Conservation (phyloP, 148 eudicot species). For the Simmondsia chinensis region DNA sequence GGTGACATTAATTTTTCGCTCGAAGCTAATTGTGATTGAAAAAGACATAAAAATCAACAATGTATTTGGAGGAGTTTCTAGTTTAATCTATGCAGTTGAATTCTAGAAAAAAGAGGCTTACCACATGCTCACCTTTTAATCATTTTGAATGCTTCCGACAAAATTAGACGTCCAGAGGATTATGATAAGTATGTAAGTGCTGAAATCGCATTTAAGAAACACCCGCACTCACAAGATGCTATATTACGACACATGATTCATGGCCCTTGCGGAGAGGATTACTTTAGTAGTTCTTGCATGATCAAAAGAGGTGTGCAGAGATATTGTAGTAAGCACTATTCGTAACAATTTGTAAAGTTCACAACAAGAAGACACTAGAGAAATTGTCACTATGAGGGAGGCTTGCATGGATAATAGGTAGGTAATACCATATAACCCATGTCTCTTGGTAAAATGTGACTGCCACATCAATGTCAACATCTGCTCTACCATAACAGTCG, state of each 20-base stretch:
- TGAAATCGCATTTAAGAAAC: not conserved
- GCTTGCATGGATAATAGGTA: slow-evolving; percentile 9
- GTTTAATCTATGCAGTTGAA: slow-evolving; percentile 10
- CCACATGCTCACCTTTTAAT: slow-evolving; percentile 14
- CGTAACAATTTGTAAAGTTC: not conserved
- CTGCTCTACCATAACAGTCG: slow-evolving; percentile 6
- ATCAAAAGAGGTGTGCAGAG: not conserved
- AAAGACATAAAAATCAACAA: not conserved
- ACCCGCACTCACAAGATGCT: not conserved
- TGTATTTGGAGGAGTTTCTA: slow-evolving; percentile 7
- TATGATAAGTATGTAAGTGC: slow-evolving; percentile 9
- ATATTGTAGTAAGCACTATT: slow-evolving; percentile 12
- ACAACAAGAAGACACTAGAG: slow-evolving; percentile 2
- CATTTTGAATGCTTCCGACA: not conserved
- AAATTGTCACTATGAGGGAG: not conserved
- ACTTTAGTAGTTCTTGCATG: slow-evolving; percentile 9
- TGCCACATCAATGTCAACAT: slow-evolving; percentile 21
- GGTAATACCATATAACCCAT: slow-evolving; percentile 21
- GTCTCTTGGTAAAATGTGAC: slow-evolving; percentile 5
- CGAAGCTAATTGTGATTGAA: slow-evolving; percentile 9
- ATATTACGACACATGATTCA: slow-evolving; percentile 32
- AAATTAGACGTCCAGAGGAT: not conserved
- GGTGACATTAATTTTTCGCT: slow-evolving; percentile 1
- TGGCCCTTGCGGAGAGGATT: slow-evolving; percentile 23
- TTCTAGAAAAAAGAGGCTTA: slow-evolving; percentile 17